Percentiles rank a stretch among this genome's conserved stretches.
Evolutionary conservation across 805 yeast genomes (phyloP).

Genomic region (Saturnispora silvae): DNA sequence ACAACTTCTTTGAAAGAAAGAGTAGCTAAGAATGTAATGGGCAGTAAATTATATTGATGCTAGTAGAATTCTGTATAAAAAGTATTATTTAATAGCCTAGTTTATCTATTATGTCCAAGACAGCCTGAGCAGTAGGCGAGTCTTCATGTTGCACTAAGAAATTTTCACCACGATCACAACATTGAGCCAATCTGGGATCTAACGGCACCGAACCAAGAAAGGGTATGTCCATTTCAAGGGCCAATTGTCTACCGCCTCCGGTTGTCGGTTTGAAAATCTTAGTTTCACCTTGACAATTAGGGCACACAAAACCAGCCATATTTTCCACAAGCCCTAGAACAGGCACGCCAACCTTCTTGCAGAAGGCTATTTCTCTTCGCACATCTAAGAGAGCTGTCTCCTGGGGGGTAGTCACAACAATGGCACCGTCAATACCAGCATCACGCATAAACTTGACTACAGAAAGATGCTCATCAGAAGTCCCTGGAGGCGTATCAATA

Average conservation of each 20-base stretch:
- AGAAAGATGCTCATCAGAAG: constrained; percentile 92
- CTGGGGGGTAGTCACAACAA: constrained; percentile 93
- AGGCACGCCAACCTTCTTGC: constrained; percentile 79
- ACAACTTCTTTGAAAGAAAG: constrained; percentile 3
- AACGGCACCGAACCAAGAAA: constrained; percentile 90
- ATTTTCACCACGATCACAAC: constrained; percentile 80
- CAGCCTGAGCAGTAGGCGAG: constrained; percentile 85
- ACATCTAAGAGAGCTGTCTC: constrained; percentile 94
- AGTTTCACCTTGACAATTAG: constrained; percentile 82
- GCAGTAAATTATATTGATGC: constrained; percentile 1
- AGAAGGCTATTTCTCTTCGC: constrained; percentile 90
- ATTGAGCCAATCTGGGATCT: constrained; percentile 86
- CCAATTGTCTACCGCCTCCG: constrained; percentile 85
- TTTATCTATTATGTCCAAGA: constrained; percentile 68
- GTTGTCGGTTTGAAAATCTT: constrained; percentile 90
- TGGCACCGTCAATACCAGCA: constrained; percentile 89
- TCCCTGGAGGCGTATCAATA: constrained; percentile 97
- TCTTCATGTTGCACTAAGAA: constrained; percentile 80
- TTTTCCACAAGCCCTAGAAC: constrained; percentile 90
- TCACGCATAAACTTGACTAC: constrained; percentile 82
- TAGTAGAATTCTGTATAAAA: no score
- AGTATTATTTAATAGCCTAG: constrained; percentile 1
- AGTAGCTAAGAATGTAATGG: constrained; percentile 6
- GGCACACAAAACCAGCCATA: constrained; percentile 98
- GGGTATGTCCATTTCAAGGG: constrained; percentile 66